Base-by-base conservation (phyloP, 495 filamentous ascomycete species). In the Penicillium longicatenatum region DNA sequence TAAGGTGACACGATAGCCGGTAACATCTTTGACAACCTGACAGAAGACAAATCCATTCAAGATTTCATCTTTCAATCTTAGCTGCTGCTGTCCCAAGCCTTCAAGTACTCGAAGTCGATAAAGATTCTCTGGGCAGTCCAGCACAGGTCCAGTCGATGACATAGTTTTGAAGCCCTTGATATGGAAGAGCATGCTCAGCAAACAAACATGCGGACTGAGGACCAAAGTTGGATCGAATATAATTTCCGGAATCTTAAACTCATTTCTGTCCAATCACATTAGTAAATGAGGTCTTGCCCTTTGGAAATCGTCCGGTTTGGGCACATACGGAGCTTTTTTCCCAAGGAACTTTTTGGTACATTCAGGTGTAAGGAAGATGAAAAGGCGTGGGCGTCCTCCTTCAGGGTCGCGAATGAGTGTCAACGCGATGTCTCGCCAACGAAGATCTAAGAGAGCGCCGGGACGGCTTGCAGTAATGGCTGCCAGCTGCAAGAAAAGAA, bases 401-500 rank as follows among this genome's bases (percentile, higher is more conserved):
- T 72, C 58, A n/a, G 50, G 70, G 61, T 75, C 64, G n/a, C 60
- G 60, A 50, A 77, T 63, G 6, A 75, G 60, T 43, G 52, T 75
- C 39, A 77, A 31, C 29, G 16, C 51, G 7, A 71, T 31, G 44
- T 67, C 50, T 45, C 39, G 29, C 54, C 62, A 74, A 52, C 64
- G 62, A 42, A 78, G 68, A 12, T 74, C 21, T 8, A 78, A 48
- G 14, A 78, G 60, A 2, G 65, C 68, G 52, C 58, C 37, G 6
- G 66, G 73, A 44, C 65, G 64, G 55, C 62, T 77, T 26, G 21
- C 63, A 19, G 70, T 75, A 41, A 76, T 69, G 39, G 66, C 64
- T 8, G 63, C 70, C 12, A 78, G 68, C 57, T 78, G 57, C 52
- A 45, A 66, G 61, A 70, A 77, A 55, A 78, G 57, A 42, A 64